A percentile compares a stretch with the other conserved stretches of the same genome.
phyloP scores from a whole-genome alignment of 176 grass and related monocot genomes.

The Poa annua region DNA sequence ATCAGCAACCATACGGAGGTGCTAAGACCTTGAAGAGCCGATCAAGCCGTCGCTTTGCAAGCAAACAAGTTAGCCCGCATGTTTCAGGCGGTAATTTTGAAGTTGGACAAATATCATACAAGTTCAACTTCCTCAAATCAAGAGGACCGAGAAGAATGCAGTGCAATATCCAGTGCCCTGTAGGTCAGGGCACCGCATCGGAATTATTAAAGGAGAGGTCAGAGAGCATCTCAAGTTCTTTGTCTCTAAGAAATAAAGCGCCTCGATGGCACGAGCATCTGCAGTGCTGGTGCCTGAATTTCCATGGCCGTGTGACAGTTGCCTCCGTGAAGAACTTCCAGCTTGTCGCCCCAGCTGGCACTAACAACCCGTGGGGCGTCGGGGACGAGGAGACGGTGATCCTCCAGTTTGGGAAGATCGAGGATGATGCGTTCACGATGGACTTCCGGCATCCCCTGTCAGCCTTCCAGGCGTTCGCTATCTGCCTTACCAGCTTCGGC shows the following conservation, averaged over 20 bases:
- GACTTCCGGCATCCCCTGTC: constrained; percentile 92
- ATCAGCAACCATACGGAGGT: constrained; percentile 54
- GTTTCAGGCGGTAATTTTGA: constrained; percentile 65
- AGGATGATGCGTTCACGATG: constrained; percentile 85
- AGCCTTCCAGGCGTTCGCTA: constrained; percentile 91
- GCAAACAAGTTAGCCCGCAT: constrained; percentile 89
- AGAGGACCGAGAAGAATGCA: constrained; percentile 95
- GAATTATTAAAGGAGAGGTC: constrained; percentile 40
- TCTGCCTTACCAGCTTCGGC: constrained; percentile 96
- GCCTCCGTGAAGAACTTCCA: constrained; percentile 98
- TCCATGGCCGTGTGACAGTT: constrained; percentile 83
- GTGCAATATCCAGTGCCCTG: constrained; percentile 73
- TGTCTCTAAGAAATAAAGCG: constrained; percentile 85
- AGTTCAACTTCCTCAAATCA: constrained; percentile 95
- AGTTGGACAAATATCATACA: constrained; percentile 73
- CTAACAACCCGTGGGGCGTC: constrained; percentile 42
- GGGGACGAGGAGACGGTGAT: constrained; percentile 83
- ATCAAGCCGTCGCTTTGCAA: constrained; percentile 70
- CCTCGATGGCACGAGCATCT: constrained; percentile 93
- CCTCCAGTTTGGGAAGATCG: constrained; percentile 93
- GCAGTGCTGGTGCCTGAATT: constrained; percentile 98
- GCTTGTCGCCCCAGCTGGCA: constrained; percentile 54
- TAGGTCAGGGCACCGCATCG: constrained; percentile 20
- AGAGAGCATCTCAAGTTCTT: not conserved
- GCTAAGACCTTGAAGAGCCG: constrained; percentile 69